Evolutionary conservation across 2,329 filamentous ascomycete species (phyloP).

Genomic region (Pseudocercospora macadamiae): DNA sequence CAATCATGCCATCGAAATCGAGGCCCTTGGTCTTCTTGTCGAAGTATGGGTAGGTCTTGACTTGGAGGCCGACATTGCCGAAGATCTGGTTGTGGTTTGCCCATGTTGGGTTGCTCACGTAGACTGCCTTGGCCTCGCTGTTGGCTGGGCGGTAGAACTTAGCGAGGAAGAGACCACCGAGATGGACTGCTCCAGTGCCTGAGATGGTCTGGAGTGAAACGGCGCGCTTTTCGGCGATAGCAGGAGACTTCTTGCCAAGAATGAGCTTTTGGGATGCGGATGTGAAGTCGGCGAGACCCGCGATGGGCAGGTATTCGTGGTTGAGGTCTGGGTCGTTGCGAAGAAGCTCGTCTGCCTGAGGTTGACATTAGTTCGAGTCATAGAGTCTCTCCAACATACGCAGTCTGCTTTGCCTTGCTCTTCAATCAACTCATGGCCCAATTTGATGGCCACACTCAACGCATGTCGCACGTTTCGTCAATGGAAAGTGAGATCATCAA

Average conservation of each 20-base stretch:
- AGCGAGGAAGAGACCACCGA: constrained; percentile 89
- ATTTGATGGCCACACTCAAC: background rate
- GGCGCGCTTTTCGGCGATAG: constrained; percentile 79
- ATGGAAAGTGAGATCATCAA: too few relatives aligned
- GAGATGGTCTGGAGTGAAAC: constrained; percentile 92
- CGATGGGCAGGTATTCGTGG: constrained; percentile 98
- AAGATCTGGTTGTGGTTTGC: constrained; percentile 99
- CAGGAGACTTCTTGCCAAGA: constrained; percentile 76
- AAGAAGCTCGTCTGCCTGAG: constrained; percentile 85
- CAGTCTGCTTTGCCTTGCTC: background rate
- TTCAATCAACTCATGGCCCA: background rate
- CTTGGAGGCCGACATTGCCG: constrained; percentile 77
- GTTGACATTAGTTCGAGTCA: background rate
- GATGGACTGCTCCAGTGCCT: constrained; percentile 90
- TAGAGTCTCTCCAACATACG: background rate
- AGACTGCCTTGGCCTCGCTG: constrained; percentile 70
- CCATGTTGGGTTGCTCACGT: constrained; percentile 95
- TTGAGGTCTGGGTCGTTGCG: constrained; percentile 87
- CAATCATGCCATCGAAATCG: constrained; percentile 87
- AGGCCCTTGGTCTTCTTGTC: constrained; percentile 83
- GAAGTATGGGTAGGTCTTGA: constrained; percentile 92
- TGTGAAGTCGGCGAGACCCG: constrained; percentile 83
- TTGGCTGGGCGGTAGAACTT: constrained; percentile 74
- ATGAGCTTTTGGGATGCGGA: constrained; percentile 89
- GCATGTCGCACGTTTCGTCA: background rate